Evolutionary conservation across 768 basidiomycete genomes (phyloP), one percentile per base, ranked within the genome.

Genomic region (Tulasnella sp.): DNA sequence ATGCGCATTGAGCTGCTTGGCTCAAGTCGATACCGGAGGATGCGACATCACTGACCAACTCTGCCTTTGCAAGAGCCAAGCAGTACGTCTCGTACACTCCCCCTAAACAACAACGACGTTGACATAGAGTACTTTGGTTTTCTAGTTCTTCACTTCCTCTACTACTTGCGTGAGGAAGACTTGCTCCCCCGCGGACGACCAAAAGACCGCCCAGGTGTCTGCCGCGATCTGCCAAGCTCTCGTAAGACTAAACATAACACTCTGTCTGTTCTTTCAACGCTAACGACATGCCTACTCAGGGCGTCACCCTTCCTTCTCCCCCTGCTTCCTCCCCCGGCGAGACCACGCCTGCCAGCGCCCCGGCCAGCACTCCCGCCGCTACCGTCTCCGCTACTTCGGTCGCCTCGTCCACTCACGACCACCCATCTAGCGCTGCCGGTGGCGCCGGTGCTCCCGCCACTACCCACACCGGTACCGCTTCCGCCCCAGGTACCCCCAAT

Each of bases 51-150:
- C 66, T 19, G 79, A 86, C 69, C 69, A 75, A 63, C 60, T 61
- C 23, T 88, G 86, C 63, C 70, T 83, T 31, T 85, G 83, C 74
- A 67, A 70, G 7, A 71, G 69, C 65, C 1, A 62, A 43, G 31
- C 32, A 12, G 32, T 51, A 17, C 17, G 34, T 41, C 37, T 49
- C n/a, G 12, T 15, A 35, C 3, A 36, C 2, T 27, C 4, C 4
- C 4, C 12, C 17, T 25, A 6, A 6, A 9, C 41, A 43, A 6
- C n/a, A 14, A 29, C 6, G 25, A n/a, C 12, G 35, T 8, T 17
- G 19, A 17, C 49, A 34, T 3, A 51, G 31, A 9, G 7, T 11
- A 3, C 32, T n/a, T 23, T 27, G 12, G 2, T 9, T 19, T 25
- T 15, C 14, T 25, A 53, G 51, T 57, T 45, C 54, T 45, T 57